Evolutionary conservation across 805 yeast genomes (phyloP), one percentile per base, ranked within the genome.

Genomic region (Candida caryicola): DNA sequence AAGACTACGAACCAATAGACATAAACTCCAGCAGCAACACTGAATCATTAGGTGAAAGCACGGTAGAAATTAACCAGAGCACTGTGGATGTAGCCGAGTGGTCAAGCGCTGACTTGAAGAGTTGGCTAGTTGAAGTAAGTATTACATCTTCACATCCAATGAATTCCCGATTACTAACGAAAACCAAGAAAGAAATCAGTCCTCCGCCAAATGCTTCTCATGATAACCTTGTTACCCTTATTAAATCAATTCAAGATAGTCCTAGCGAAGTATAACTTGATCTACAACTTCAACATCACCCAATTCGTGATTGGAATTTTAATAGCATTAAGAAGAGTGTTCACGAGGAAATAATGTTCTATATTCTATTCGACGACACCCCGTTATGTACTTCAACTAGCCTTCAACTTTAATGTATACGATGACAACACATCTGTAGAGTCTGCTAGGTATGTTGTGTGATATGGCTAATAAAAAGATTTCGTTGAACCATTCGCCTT

Each of bases 191-290:
- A 69, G 75, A 71, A 52, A 59, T 70, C 61, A 52, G 55, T 52
- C 57, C 70, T 61, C 72, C 76, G 51, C 57, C 63, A 52, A 58
- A 64, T 63, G 68, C 72, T 63, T 54, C 71, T 62, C 63, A 59
- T 57, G 59, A 59, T 58, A 66, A 63, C 59, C 71, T 71, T 64
- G 64, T 71, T 50, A 47, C 76, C 69, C 66, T 70, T 60, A 71
- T 65, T 65, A 57, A 61, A 46, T 61, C 73, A 55, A 55, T 67
- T 53, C 55, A 65, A 50, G 60, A 62, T 49, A 48, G 29, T 49
- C 39, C 48, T 53, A 28, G 45, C 40, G 41, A 54, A 44, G 29
- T 49, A 48, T 40, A 43, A 49, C 17, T 29, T 54, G 8, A 14
- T 56, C 7, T 25, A 54, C n/a, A 48, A 49, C 17, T 29, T 60